Percentiles rank a stretch among this genome's conserved stretches.
Evolutionary conservation across 306 rosid species (phyloP).

Genomic region (Castanea crenata): DNA sequence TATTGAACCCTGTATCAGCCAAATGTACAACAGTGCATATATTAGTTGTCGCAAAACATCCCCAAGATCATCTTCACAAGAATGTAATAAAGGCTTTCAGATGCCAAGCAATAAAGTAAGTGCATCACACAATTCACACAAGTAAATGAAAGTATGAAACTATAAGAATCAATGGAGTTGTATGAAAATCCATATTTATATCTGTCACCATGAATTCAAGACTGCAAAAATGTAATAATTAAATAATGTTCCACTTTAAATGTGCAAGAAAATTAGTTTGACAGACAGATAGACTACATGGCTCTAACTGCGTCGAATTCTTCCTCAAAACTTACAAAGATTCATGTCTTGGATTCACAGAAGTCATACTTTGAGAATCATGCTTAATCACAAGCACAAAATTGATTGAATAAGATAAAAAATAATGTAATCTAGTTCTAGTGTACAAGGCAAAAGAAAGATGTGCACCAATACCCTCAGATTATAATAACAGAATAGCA

Average conservation of each 20-base stretch:
- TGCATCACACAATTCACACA: background rate
- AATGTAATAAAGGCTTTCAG: background rate
- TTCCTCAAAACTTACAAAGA: no score
- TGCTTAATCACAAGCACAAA: background rate
- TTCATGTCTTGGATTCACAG: no score
- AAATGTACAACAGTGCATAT: no score
- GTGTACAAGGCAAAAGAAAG: background rate
- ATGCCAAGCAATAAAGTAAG: background rate
- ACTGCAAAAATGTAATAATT: background rate
- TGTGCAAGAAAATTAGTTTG: background rate
- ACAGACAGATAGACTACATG: background rate
- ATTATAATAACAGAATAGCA: slow-evolving; percentile 4
- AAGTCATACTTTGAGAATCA: no score
- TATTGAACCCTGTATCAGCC: no score
- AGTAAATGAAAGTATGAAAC: background rate
- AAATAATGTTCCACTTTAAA: no score
- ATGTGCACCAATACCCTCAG: background rate
- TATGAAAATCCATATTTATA: background rate
- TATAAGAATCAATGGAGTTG: background rate
- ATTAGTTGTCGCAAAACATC: background rate
- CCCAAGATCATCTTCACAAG: background rate
- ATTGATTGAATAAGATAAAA: background rate
- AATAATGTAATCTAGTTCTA: background rate
- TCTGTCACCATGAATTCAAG: background rate
- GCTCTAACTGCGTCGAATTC: background rate